phyloP scores from a whole-genome alignment of 371 early-diverging fungal genomes.

The Catenaria anguillulae region DNA sequence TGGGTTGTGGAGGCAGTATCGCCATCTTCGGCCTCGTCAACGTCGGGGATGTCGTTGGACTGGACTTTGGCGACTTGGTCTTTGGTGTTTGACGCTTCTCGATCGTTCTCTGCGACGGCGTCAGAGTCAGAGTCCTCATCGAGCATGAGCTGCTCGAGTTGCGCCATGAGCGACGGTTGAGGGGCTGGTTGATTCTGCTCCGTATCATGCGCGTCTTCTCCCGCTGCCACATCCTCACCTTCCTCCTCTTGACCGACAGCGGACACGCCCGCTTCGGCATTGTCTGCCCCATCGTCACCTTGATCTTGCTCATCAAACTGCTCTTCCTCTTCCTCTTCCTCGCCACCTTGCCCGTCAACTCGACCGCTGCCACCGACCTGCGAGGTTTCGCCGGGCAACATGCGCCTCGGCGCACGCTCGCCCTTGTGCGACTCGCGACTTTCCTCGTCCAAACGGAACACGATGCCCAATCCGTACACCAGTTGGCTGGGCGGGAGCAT shows the following conservation, averaged over 20 bases:
- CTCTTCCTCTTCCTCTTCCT: constrained; percentile 12
- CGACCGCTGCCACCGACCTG: background rate
- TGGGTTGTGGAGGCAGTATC: constrained; percentile 8
- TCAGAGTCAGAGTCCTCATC: constrained; percentile 9
- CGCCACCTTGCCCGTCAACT: constrained; percentile 9
- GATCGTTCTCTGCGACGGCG: constrained; percentile 12
- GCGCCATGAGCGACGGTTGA: background rate
- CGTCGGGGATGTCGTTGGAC: constrained; percentile 7
- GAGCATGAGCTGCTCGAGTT: background rate
- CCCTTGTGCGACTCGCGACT: constrained; percentile 51
- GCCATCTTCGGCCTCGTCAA: constrained; percentile 13
- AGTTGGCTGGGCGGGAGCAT: constrained; percentile 87
- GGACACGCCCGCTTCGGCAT: no score
- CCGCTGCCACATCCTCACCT: no score
- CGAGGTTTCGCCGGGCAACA: constrained; percentile 9
- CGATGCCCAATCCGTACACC: constrained; percentile 90
- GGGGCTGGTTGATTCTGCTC: no score
- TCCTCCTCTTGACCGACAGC: no score
- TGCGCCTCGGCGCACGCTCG: constrained; percentile 22
- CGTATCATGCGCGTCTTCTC: no score
- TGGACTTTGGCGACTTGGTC: background rate
- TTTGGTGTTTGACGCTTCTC: no score
- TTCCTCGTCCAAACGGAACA: constrained; percentile 75
- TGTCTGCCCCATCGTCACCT: no score
- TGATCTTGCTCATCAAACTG: background rate